Percentiles rank a stretch among this genome's conserved stretches.
Conservation (phyloP, 805 yeast genomes). For the Wickerhamiella bombiphila region DNA sequence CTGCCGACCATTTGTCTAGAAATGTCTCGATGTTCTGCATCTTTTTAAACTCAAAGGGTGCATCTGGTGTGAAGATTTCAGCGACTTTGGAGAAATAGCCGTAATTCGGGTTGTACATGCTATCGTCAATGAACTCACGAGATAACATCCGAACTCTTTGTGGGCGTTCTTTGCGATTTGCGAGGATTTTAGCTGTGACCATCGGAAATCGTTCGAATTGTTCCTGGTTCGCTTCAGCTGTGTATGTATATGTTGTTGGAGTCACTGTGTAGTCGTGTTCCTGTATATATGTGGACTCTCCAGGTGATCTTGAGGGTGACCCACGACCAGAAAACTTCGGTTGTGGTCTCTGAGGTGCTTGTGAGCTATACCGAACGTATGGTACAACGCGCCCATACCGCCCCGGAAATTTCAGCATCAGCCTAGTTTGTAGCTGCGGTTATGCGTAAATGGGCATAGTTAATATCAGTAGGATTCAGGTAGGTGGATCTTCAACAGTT, state of each 20-base stretch:
- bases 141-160: conserved; percentile 51
- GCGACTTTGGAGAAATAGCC: conserved; percentile 75
- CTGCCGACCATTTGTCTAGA: conserved; percentile 48
- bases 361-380: no score
- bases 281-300: no score
- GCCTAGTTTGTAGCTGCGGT: no score
- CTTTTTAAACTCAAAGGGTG: conserved; percentile 47
- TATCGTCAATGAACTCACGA: conserved; percentile 72
- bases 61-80: conserved; percentile 53
- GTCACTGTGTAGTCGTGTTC: conserved; percentile 24
- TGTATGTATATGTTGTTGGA: conserved; percentile 24
- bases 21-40: conserved; percentile 55
- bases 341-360: neutral
- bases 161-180: conserved; percentile 36
- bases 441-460: no score
- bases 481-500: no score
- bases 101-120: conserved; percentile 64
- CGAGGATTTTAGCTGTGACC: conserved; percentile 26
- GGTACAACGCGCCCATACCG: no score
- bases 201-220: conserved; percentile 32
- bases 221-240: conserved; percentile 24
- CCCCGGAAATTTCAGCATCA: no score
- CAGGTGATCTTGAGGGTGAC: no score
- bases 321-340: neutral
- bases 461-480: no score